Evolutionary conservation across 2,329 filamentous ascomycete genomes (phyloP), one percentile per base, ranked within the genome.

Genomic region (Rosellinia necatrix): DNA sequence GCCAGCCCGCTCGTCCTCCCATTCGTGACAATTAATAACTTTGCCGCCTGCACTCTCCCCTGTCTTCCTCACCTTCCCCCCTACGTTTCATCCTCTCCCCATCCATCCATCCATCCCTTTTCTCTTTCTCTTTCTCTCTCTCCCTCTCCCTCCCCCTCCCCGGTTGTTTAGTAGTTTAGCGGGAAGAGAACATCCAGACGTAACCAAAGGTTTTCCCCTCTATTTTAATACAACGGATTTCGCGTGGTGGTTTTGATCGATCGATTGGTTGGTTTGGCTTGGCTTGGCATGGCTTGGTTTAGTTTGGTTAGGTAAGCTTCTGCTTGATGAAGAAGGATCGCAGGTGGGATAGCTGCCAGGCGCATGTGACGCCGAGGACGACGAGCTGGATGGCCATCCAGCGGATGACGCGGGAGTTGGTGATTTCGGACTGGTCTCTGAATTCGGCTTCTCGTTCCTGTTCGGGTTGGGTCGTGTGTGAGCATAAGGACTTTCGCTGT

Each of bases 291-390:
- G n/a, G n/a, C n/a, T n/a, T n/a, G n/a, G n/a, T n/a, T n/a, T n/a
- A n/a, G 12, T 17, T 3, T 9, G 21, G 21, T 76, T 85, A 99
- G 58, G 94, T 97, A 73, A 99, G 86, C 83, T 99, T 99, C 81
- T 97, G 93, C 84, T 99, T 99, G 81, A 99, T 99, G 80, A 99
- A 99, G 84, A 99, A 99, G 42, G 90, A 89, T 66, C 94, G 85
- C 68, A 99, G 83, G 76, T 99, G 93, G 50, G 92, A 96, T 42
- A 99, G 81, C 76, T 99, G 94, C 94, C 94, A 99, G 59, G 91
- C 90, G 77, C 94, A 99, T 29, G 94, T 96, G 53, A 88, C 81
- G 52, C 87, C 90, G 50, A 99, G 81, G 32, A 97, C 85, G 49
- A 86, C 82, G 58, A 97, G 79, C 76, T 99, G 94, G 65, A 97